Percentiles rank a stretch among this genome's conserved stretches.
phyloP scores from a whole-genome alignment of 306 rosid species.

The Acacia crassicarpa region DNA sequence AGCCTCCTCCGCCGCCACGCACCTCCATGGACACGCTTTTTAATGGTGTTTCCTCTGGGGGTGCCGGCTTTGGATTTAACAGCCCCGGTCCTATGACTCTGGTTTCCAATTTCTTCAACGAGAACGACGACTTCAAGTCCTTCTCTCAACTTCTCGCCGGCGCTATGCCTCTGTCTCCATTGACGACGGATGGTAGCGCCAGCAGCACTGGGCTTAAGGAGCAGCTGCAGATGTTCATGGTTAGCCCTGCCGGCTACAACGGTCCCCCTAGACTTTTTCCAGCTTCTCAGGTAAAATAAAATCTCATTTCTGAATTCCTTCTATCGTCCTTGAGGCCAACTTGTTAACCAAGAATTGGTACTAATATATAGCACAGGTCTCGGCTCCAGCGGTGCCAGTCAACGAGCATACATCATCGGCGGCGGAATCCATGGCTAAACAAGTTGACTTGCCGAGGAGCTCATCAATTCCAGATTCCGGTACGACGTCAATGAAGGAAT shows the following conservation, averaged over 20 bases:
- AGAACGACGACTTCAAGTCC: slow-evolving; percentile 66
- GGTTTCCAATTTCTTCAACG: slow-evolving; percentile 67
- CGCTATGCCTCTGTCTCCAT: slow-evolving; percentile 53
- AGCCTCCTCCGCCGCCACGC: slow-evolving; percentile 37
- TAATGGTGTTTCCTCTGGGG: slow-evolving; percentile 30
- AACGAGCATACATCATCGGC: slow-evolving; percentile 41
- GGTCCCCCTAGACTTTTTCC: slow-evolving; percentile 54
- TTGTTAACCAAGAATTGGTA: neutral
- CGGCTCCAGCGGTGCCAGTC: slow-evolving; percentile 54
- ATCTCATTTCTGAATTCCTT: neutral
- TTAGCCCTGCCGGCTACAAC: slow-evolving; percentile 31
- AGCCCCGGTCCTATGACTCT: slow-evolving; percentile 90
- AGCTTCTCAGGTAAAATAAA: slow-evolving; percentile 50
- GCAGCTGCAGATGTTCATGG: slow-evolving; percentile 20
- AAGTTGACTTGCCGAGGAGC: slow-evolving; percentile 30
- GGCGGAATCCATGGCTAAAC: slow-evolving; percentile 23
- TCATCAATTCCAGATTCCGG: slow-evolving; percentile 28
- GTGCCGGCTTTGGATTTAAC: slow-evolving; percentile 36
- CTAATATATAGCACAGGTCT: slow-evolving; percentile 51
- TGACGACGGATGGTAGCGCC: slow-evolving; percentile 24
- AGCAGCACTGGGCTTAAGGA: neutral
- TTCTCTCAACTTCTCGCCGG: slow-evolving; percentile 87
- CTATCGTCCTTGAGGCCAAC: too few species aligned
- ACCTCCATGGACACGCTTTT: slow-evolving; percentile 53
- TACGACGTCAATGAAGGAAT: slow-evolving; percentile 31